phyloP scores from a whole-genome alignment of 306 rosid genomes.

The Quillaja saponaria region DNA sequence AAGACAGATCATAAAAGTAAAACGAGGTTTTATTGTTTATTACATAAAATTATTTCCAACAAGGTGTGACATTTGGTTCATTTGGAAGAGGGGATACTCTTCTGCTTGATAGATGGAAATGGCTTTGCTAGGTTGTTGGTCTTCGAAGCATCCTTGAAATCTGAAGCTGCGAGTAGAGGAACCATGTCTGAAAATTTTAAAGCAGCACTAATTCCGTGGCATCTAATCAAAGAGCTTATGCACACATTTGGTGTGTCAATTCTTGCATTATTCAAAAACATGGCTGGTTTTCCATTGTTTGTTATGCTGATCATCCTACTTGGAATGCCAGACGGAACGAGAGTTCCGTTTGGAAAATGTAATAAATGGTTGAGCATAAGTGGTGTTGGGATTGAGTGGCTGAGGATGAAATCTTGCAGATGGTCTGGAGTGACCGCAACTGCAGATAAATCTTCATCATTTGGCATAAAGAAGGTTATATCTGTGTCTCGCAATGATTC shows the following conservation, averaged over 20 bases:
- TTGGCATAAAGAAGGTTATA: slow-evolving; percentile 59
- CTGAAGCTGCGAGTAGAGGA: slow-evolving; percentile 20
- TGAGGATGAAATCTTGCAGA: slow-evolving; percentile 44
- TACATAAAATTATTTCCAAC: slow-evolving; percentile 11
- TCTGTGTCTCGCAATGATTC: slow-evolving; percentile 37
- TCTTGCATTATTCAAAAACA: slow-evolving; percentile 56
- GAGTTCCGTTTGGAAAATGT: slow-evolving; percentile 54
- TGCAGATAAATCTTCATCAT: slow-evolving; percentile 50
- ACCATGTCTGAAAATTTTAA: slow-evolving; percentile 25
- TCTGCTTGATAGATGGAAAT: slow-evolving; percentile 19
- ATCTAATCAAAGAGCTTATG: slow-evolving; percentile 42
- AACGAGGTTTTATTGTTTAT: slow-evolving; percentile 31
- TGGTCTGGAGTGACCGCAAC: slow-evolving; percentile 31
- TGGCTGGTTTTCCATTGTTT: slow-evolving; percentile 40
- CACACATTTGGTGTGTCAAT: slow-evolving; percentile 51
- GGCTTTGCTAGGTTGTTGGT: slow-evolving; percentile 24
- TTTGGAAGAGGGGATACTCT: slow-evolving; percentile 19
- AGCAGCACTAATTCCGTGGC: slow-evolving; percentile 57
- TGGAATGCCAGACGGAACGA: slow-evolving; percentile 55
- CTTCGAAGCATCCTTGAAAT: slow-evolving; percentile 21
- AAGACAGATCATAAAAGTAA: slow-evolving; percentile 5
- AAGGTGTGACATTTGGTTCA: background rate
- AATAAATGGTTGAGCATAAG: slow-evolving; percentile 43
- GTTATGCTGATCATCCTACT: slow-evolving; percentile 47
- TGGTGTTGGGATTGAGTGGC: slow-evolving; percentile 57